These are phyloP conservation scores for Fusarium sp. DNA, from an alignment of 2,329 filamentous ascomycete species.

Conservation along the genomic window DNA sequence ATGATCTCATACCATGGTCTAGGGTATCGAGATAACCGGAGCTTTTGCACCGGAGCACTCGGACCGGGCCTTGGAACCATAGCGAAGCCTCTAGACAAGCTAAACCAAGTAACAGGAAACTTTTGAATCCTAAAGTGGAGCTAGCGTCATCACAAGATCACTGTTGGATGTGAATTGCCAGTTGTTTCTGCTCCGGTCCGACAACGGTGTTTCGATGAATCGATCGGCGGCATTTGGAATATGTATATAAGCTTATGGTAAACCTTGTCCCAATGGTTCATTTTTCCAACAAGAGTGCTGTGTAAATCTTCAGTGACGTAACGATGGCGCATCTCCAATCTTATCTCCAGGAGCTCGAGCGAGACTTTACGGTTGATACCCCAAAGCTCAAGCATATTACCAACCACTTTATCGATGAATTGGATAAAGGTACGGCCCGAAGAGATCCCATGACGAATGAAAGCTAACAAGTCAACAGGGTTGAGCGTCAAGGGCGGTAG, in stretches of 20 bases:
- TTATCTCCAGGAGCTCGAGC: slow-evolving; percentile 2
- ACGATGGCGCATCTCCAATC: not conserved
- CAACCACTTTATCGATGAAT: slow-evolving; percentile 6
- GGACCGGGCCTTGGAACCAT: not conserved
- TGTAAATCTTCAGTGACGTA: accelerated
- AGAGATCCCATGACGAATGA: accelerated
- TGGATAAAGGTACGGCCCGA: not conserved
- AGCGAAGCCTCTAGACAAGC: not conserved
- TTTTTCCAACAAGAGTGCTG: accelerated
- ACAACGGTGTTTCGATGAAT: not conserved
- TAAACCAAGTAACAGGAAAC: not conserved
- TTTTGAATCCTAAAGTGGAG: not conserved
- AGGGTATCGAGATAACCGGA: not conserved
- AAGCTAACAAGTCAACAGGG: not conserved
- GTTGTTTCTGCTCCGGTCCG: not conserved
- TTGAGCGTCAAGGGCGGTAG: not conserved
- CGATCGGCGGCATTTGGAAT: no score
- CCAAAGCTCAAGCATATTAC: slow-evolving; percentile 14
- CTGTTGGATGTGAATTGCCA: not conserved
- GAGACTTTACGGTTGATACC: slow-evolving; percentile 6
- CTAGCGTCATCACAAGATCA: not conserved
- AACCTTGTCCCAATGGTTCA: accelerated
- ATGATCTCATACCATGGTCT: not conserved
- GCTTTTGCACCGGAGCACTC: not conserved
- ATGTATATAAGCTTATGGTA: not conserved